These are phyloP conservation scores for Cordyceps cateniannulata DNA, from an alignment of 2,329 filamentous ascomycete genomes.

Conservation along the genomic window DNA sequence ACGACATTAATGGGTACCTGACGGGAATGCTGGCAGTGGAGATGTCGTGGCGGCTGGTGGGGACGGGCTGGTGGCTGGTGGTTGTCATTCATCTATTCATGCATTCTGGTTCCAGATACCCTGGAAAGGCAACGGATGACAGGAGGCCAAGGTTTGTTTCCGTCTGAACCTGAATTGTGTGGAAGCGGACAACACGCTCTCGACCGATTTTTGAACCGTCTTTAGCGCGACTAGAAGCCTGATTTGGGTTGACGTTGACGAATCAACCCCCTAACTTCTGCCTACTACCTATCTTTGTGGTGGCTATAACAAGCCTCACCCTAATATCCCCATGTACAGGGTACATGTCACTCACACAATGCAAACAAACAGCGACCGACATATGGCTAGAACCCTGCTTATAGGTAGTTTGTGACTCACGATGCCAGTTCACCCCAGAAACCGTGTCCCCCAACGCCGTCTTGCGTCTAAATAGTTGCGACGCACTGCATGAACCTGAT, in stretches of 20 bases:
- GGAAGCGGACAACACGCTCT: not conserved
- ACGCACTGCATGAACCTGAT: not conserved
- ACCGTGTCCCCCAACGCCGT: not conserved
- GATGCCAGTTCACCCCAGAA: slow-evolving; percentile 4
- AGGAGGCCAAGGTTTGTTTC: not conserved
- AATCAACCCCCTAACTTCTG: too few species aligned
- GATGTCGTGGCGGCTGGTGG: not conserved
- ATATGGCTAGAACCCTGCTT: not conserved
- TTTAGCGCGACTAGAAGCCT: not conserved
- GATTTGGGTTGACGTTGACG: not conserved
- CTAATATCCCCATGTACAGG: not conserved
- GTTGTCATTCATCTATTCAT: not conserved
- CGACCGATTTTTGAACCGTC: not conserved
- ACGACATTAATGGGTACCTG: slow-evolving; percentile 5
- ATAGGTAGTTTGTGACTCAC: slow-evolving; percentile 6
- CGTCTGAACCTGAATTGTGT: not conserved
- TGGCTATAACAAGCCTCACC: not conserved
- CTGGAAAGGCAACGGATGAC: not conserved
- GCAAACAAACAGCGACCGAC: not conserved
- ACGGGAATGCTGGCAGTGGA: slow-evolving; percentile 9
- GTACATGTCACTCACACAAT: not conserved
- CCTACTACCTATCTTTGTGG: too few species aligned
- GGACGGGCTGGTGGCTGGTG: not conserved
- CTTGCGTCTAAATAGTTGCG: not conserved
- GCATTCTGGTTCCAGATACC: not conserved